Evolutionary conservation across 1,284 basidiomycete genomes (phyloP).

Genomic region (Pisolithus thermaeus): DNA sequence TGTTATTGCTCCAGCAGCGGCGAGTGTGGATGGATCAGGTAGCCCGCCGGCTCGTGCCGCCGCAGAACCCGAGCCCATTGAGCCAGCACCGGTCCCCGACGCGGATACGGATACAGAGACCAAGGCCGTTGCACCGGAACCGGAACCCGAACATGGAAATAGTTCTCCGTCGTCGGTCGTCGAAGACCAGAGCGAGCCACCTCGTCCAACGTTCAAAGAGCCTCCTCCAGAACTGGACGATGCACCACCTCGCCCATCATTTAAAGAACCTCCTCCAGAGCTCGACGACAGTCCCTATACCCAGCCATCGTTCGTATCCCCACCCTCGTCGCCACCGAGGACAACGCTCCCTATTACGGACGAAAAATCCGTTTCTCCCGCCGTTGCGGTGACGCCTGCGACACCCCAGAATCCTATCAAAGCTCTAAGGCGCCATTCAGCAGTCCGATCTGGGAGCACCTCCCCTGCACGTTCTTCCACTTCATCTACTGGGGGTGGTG

Average conservation of each 20-base stretch:
- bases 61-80: conserved; percentile 11
- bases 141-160: neutral
- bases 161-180: conserved; percentile 12
- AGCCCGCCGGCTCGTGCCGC: conserved; percentile 6
- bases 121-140: neutral
- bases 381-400: conserved; percentile 40
- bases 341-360: conserved; percentile 23
- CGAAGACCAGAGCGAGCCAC: conserved; percentile 26
- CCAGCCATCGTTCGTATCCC: conserved; percentile 8
- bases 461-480: conserved; percentile 42
- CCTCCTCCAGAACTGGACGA: conserved; percentile 30
- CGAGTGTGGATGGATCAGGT: conserved; percentile 18
- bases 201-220: conserved; percentile 27
- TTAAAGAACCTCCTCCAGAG: conserved; percentile 37
- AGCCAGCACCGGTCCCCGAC: neutral
- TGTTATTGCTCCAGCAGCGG: neutral
- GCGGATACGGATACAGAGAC: neutral
- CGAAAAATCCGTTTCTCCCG: conserved; percentile 25
- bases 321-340: neutral
- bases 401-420: conserved; percentile 40
- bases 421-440: conserved; percentile 26
- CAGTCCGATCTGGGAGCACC: conserved; percentile 25
- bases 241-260: conserved; percentile 32
- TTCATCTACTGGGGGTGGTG: conserved; percentile 27
- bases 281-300: conserved; percentile 17